Base-by-base conservation (phyloP, 495 filamentous ascomycete genomes). In the Hyaloscypha finlandica region DNA sequence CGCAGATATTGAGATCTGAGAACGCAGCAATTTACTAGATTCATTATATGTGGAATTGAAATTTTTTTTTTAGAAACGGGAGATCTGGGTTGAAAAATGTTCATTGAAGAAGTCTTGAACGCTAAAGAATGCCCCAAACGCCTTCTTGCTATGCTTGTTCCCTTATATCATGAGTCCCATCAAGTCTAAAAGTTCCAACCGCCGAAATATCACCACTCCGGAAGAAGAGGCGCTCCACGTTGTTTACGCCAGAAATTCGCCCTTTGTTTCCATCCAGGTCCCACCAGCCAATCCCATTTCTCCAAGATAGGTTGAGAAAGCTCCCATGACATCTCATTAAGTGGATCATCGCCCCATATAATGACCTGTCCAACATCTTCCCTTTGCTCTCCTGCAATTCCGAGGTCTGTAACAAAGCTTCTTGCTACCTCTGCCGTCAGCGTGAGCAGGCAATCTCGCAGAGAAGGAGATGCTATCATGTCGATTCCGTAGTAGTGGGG, bases 401-500 rank as follows among this genome's bases (percentile, higher is more conserved):
- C 72, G 1, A 74, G 65, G n/a, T 76, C 74, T 9, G 57, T 61
- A 33, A 75, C 48, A 58, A 78, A 78, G 37, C 66, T 66, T 37
- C 71, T 65, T 3, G 73, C 71, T 20, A 73, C 71, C 8, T 75
- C 73, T n/a, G 64, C 6, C 5, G 68, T 64, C 22, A 71, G 62
- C 16, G 60, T 68, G 33, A 77, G 35, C 6, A 77, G 61, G 8
- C 72, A 68, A 19, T 80, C 75, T 16, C 77, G 75, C 8, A 80
- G 61, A 1, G 72, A 65, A 4, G 72, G 74, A 8, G 77, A 76
- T 20, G 78, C 71, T 31, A 81, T 71, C 57, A 80, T 65, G 63
- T 81, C 79, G 37, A 81, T 75, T 55, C 77, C 78, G 22, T 73
- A 76, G 57, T 78, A 79, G 64, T 81, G 79, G 12, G 75, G 73